phyloP scores from a whole-genome alignment of 371 early-diverging fungal species.

The Gilbertella persicaria region DNA sequence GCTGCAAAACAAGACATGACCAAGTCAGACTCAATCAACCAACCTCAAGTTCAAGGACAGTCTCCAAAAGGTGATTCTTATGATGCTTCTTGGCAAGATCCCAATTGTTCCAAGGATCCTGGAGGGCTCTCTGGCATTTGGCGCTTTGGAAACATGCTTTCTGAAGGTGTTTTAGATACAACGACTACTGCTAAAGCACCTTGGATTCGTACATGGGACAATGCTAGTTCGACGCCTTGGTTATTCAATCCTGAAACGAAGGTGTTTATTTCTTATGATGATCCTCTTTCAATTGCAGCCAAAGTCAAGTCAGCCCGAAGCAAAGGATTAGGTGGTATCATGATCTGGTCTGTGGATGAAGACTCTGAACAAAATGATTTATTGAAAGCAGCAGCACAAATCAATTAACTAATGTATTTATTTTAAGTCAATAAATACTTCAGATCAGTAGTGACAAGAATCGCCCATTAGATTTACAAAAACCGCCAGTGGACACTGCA shows the following conservation, averaged over 20 bases:
- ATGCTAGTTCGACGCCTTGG: constrained; percentile 56
- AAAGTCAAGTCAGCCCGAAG: constrained; percentile 49
- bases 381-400: constrained; percentile 18
- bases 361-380: constrained; percentile 30
- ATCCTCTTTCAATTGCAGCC: constrained; percentile 47
- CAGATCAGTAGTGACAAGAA: too few species aligned
- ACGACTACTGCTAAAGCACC: constrained; percentile 42
- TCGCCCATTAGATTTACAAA: too few species aligned
- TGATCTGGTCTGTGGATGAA: constrained; percentile 49
- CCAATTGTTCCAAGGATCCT: constrained; percentile 26
- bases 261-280: constrained; percentile 63
- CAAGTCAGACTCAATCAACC: constrained; percentile 27
- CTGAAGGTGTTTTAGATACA: constrained; percentile 51
- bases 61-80: constrained; percentile 38
- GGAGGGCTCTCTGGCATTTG: constrained; percentile 48
- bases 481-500: background rate
- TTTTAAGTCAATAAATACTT: too few species aligned
- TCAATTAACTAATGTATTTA: too few species aligned
- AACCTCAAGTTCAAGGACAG: constrained; percentile 25
- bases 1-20: constrained; percentile 37
- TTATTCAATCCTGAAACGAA: constrained; percentile 55
- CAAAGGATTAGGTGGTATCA: constrained; percentile 50
- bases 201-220: constrained; percentile 60
- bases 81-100: constrained; percentile 28
- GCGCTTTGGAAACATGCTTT: constrained; percentile 54